A percentile compares a stretch with the other conserved stretches of the same genome.
Evolutionary conservation across 75 land plant species (phyloP).

Genomic region (Sequoia sempervirens): DNA sequence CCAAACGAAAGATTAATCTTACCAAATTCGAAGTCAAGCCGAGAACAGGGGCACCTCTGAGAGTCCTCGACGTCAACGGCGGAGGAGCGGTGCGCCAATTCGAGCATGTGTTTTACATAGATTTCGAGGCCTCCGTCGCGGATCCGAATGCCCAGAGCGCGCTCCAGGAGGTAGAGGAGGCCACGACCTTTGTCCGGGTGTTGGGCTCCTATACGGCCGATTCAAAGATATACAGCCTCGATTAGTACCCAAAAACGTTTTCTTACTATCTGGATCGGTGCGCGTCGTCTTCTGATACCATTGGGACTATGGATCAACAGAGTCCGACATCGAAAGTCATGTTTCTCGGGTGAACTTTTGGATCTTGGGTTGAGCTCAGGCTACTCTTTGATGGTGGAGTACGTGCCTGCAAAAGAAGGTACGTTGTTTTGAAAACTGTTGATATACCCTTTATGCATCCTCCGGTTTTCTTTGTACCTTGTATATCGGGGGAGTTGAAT

Average conservation of each 20-base stretch:
- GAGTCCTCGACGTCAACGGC: slow-evolving; percentile 20
- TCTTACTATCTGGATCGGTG: no score
- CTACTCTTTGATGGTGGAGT: background rate
- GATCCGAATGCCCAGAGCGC: slow-evolving; percentile 39
- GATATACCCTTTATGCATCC: no score
- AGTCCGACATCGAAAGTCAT: background rate
- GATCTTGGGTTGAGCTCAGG: background rate
- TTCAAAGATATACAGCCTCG: slow-evolving; percentile 18
- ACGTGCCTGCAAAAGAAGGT: background rate
- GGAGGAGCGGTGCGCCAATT: slow-evolving; percentile 12
- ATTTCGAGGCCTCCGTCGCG: slow-evolving; percentile 45
- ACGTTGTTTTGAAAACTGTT: background rate
- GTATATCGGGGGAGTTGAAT: no score
- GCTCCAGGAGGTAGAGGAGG: slow-evolving; percentile 20
- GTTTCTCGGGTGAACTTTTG: background rate
- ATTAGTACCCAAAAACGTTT: background rate
- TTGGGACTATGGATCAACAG: background rate
- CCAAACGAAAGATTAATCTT: slow-evolving; percentile 17
- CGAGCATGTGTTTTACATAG: slow-evolving; percentile 39
- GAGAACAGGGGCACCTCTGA: background rate
- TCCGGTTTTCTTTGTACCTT: no score
- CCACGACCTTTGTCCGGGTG: slow-evolving; percentile 22
- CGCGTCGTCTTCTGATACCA: no score
- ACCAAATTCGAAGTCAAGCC: slow-evolving; percentile 31
- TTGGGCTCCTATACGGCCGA: slow-evolving; percentile 37